A percentile compares a stretch with the other conserved stretches of the same genome.
These are phyloP conservation scores for Roridomyces roridus DNA, from an alignment of 768 basidiomycete genomes.

Conservation along the genomic window DNA sequence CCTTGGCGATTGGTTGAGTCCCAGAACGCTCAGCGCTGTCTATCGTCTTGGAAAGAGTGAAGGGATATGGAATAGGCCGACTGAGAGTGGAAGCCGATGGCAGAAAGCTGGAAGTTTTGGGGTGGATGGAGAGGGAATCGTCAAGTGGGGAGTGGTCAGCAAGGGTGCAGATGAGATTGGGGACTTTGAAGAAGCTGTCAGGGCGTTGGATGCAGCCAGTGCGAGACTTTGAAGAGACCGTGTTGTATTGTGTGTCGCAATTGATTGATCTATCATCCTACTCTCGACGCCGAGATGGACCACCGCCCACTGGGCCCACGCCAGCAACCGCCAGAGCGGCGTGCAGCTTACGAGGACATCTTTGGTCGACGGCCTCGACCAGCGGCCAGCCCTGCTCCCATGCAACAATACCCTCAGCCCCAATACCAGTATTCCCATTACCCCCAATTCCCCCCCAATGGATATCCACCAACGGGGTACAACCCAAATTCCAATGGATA, in stretches of 20 bases:
- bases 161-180: conserved; percentile 5
- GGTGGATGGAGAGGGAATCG: conserved; percentile 1
- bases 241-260: too few relatives aligned
- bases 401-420: conserved; percentile 43
- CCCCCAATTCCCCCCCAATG: conserved; percentile 26
- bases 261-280: neutral
- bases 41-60: conserved; percentile 15
- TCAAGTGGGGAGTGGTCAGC: conserved; percentile 14
- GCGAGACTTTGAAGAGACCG: too few relatives aligned
- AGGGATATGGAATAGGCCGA: conserved; percentile 12
- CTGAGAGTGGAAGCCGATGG: conserved; percentile 15
- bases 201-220: neutral
- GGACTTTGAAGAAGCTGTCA: conserved; percentile 11
- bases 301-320: conserved; percentile 20
- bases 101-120: conserved; percentile 17
- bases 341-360: conserved; percentile 85
- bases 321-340: conserved; percentile 64
- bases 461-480: conserved; percentile 7
- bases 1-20: conserved; percentile 5
- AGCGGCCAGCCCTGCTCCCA: conserved; percentile 55
- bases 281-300: too few relatives aligned
- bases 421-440: conserved; percentile 40
- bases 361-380: conserved; percentile 77
- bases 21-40: conserved; percentile 3
- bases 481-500: conserved; percentile 10